Evolutionary conservation across 768 basidiomycete species (phyloP).

Genomic region (Thelephora ganbajun): DNA sequence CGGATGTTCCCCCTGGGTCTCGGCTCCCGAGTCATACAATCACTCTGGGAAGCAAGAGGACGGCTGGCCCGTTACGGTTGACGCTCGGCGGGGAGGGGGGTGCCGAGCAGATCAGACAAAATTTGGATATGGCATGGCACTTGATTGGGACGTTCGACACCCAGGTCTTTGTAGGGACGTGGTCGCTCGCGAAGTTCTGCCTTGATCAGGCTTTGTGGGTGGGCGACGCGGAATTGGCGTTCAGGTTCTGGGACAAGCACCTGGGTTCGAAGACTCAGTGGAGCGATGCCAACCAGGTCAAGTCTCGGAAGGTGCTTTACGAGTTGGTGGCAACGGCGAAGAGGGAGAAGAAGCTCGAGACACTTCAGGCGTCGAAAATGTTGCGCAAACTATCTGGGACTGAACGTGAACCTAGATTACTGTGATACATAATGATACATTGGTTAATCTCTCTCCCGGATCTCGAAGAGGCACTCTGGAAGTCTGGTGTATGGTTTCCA

Average conservation of each 20-base stretch:
- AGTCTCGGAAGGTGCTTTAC: not conserved
- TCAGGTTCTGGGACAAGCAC: constrained; percentile 42
- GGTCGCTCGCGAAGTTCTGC: constrained; percentile 37
- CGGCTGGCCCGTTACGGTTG: not conserved
- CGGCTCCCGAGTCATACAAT: too few relatives aligned
- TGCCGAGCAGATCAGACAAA: constrained; percentile 13
- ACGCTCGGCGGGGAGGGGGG: constrained; percentile 2
- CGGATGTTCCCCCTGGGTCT: not conserved
- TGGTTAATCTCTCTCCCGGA: not conserved
- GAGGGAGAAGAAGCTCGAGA: not conserved
- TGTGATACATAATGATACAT: not conserved
- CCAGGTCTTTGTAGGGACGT: constrained; percentile 23
- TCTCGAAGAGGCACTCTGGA: too few relatives aligned
- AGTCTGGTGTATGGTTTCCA: not conserved
- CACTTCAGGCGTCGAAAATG: not conserved
- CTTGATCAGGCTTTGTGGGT: constrained; percentile 34
- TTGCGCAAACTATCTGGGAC: not conserved
- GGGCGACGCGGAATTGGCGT: constrained; percentile 37
- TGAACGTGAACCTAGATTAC: constrained; percentile 1
- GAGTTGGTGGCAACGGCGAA: not conserved
- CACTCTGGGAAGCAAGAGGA: not conserved
- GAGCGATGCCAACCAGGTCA: not conserved
- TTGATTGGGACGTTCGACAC: constrained; percentile 26
- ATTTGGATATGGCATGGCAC: constrained; percentile 27
- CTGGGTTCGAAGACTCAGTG: constrained; percentile 12